Evolutionary conservation across 1,139 yeast species (phyloP).

Genomic region (Ogataea hybrid): DNA sequence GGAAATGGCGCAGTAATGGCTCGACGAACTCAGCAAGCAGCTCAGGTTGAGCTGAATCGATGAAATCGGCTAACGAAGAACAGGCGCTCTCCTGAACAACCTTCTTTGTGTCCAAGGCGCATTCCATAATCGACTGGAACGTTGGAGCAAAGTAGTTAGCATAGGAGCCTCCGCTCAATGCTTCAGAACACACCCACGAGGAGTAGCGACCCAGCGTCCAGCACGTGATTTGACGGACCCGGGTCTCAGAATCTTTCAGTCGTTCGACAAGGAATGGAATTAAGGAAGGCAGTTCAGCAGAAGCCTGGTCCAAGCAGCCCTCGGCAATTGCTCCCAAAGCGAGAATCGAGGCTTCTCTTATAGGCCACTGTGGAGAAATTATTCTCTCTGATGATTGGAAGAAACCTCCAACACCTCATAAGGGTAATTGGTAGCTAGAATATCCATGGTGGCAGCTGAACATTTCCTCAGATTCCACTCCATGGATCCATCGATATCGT

Average conservation of each 20-base stretch:
- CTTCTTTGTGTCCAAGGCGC: conserved; percentile 80
- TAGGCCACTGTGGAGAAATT: conserved; percentile 74
- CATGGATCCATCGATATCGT: conserved; percentile 56
- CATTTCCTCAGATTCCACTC: conserved; percentile 95
- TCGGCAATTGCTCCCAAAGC: conserved; percentile 96
- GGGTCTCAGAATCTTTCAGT: conserved; percentile 70
- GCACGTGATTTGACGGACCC: conserved; percentile 90
- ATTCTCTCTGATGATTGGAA: conserved; percentile 78
- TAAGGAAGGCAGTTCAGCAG: conserved; percentile 71
- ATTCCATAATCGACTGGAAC: conserved; percentile 67
- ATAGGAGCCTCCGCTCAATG: conserved; percentile 57
- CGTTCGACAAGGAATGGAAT: conserved; percentile 85
- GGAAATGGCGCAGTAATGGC: conserved; percentile 67
- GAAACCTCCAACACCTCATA: conserved; percentile 63
- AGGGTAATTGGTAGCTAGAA: conserved; percentile 68
- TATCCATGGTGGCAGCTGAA: conserved; percentile 89
- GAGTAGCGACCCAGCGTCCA: conserved; percentile 93
- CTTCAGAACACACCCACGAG: conserved; percentile 73
- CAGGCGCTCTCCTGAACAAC: conserved; percentile 96
- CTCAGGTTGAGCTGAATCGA: conserved; percentile 70
- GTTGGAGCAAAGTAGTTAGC: conserved; percentile 74
- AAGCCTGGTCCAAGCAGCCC: conserved; percentile 74
- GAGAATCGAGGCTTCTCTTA: conserved; percentile 87
- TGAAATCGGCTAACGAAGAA: conserved; percentile 77
- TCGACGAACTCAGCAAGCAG: conserved; percentile 57